Base-by-base conservation (phyloP, 192 early-diverging fungal species). In the Hyaloraphidium curvatum region DNA sequence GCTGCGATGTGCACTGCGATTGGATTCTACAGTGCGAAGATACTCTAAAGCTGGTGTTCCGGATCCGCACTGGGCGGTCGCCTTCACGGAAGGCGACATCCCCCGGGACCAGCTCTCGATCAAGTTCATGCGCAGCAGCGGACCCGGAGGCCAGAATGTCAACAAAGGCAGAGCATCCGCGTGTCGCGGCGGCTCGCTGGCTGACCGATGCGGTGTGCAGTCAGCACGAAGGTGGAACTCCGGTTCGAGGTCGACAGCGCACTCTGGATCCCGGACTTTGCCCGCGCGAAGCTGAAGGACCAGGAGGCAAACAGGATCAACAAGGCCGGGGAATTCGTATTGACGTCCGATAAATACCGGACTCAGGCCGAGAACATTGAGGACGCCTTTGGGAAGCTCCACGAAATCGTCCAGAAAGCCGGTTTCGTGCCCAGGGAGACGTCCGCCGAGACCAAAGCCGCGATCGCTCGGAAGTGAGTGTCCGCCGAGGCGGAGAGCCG, bases 111-210 rank as follows among this genome's bases (percentile, higher is more conserved):
- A 48, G 19, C 43, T 48, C 43, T 22, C 43, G 17, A 48, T 48
- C 43, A 48, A 48, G 25, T 48, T 21, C 19, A 25, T 25, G 14
- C 43, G 43, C 43, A 48, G 43, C 59, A 75, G 85, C 59, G 89
- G 86, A 2, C 84, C 89, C 9, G 89, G 89, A 23, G 89, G 89
- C 19, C 86, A 92, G 58, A 89, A 92, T 59, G 89, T 92, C 28
- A 92, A 92, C 72, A 92, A 92, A 75, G 74, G 81, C 78, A 64
- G 35, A 21, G 5, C 3, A 5, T 7, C 21, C 54, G 16, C 5
- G 22, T 56, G 16, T 54, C 16, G 13, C 0, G 16, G 19, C 13
- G 23, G 23, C 11, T 1, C 52, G 17, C 25, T 22, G 14, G 13
- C 39, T 1, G 5, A 16, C 21, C 40, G 51, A 27, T n/a, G 16